Evolutionary conservation across 2,329 filamentous ascomycete genomes (phyloP), one percentile per base, ranked within the genome.

Genomic region (Colletotrichum magnum): DNA sequence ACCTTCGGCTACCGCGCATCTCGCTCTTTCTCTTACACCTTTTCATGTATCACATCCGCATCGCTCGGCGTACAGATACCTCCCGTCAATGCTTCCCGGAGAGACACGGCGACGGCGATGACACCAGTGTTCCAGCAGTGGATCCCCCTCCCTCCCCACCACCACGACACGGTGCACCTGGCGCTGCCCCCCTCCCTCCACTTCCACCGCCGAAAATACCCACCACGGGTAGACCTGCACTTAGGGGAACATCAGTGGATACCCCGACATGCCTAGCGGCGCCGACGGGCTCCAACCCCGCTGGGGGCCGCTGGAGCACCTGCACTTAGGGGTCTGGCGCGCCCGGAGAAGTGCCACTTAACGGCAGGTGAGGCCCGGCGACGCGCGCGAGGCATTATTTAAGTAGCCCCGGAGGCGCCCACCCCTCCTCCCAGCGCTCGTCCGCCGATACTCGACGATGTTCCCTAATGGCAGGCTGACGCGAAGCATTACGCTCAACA

Each of bases 281-380:
- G 59, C 50, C 50, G 59, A 32, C 48, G 50, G 59, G 50, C 50
- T 28, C 10, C 21, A 50, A 45, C 52, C 47, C 63, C 54, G 54
- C 63, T 54, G 61, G 48, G 13, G 18, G 12, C 52, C 65, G 67
- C 67, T 67, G 43, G 54, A 45, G 67, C 70, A 71, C 70, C 70
- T 71, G 70, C 70, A 62, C 70, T 72, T 72, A 72, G 70, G 68
- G 68, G 70, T 48, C 69, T 71, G 69, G 67, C 62, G 67, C 63
- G n/a, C 24, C 52, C 66, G 66, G 66, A 69, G 61, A 54, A 58
- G 61, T 69, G 50, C 61, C 61, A 69, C 66, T 69, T 69, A 69
- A 65, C 66, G 66, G 66, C 66, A 69, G 61, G 61, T 59, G 61
- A 43, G 53, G 32, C 26, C 58, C 51, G 64, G 41, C 12, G 0